A percentile compares a stretch with the other conserved stretches of the same genome.
Evolutionary conservation across 2,329 filamentous ascomycete species (phyloP).

Genomic region (Verticillium tricorpus): DNA sequence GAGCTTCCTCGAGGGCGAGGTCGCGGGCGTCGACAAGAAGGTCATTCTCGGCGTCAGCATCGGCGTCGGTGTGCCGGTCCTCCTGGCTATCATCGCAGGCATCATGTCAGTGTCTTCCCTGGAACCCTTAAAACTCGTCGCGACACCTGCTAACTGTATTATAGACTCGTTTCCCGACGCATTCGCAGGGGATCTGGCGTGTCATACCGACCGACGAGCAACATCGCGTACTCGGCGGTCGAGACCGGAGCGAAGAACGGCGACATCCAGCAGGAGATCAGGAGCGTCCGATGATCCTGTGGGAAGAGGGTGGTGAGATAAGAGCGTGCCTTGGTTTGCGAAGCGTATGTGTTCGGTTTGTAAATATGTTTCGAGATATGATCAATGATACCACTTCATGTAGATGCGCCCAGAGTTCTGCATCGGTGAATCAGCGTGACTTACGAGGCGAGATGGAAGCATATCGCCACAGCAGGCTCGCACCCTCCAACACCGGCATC

Average conservation of each 20-base stretch:
- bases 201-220: neutral
- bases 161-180: neutral
- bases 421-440: neutral
- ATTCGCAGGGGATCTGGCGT: neutral
- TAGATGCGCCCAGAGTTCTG: neutral
- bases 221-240: neutral
- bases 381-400: neutral
- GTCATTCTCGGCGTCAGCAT: constrained; percentile 44
- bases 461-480: constrained; percentile 15
- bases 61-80: constrained; percentile 36
- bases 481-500: constrained; percentile 12
- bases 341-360: too few relatives aligned
- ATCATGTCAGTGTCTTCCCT: neutral
- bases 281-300: neutral
- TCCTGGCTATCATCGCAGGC: constrained; percentile 23
- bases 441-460: neutral
- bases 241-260: neutral
- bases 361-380: neutral
- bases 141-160: neutral
- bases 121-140: too few relatives aligned
- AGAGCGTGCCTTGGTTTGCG: too few relatives aligned
- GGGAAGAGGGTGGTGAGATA: neutral
- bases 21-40: constrained; percentile 31
- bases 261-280: neutral
- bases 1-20: neutral